Base-by-base conservation (phyloP, 2,329 filamentous ascomycete species). In the Monilinia fructigena region DNA sequence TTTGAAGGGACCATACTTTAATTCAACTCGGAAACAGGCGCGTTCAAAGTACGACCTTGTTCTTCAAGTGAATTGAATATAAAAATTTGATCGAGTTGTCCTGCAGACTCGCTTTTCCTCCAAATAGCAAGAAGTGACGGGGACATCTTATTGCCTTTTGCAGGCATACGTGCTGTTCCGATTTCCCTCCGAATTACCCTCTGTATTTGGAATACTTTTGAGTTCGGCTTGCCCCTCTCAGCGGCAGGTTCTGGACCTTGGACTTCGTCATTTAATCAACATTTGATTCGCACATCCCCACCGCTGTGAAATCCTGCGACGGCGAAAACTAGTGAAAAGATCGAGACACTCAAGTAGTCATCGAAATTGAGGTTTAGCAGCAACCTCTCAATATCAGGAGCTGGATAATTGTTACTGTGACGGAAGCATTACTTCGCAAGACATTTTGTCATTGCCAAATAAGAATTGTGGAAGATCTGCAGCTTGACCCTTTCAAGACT, bases 381-480 rank as follows among this genome's bases (percentile, higher is more conserved):
- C 26, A 14, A 18, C 10, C 40, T 31, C 18, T 31, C 20, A 35
- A 31, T 8, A 31, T n/a, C 47, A 23, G 40, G 26, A 59, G n/a
- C 47, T 59, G 28, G 14, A 59, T 10, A 48, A 47, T 59, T 35
- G 28, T 47, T n/a, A 31, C 40, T 10, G 18, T 59, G 56, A 59
- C 56, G 42, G 48, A 7, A 42, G 26, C 26, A 59, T 31, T 40
- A 58, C 7, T 59, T 38, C 4, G 12, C 23, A 8, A 26, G 55
- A 28, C 26, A n/a, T 20, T 58, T 18, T 26, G 35, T 23, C n/a
- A 18, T 26, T 65, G 53, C 20, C 31, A 26, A 56, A 26, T 47
- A 35, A 47, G 23, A 26, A 18, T 26, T 28, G 56, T 58, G 54
- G 54, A 64, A 53, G 65, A 67, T 64, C 60, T 58, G 18, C 54